A percentile compares a stretch with the other conserved stretches of the same genome.
Evolutionary conservation across 2,329 filamentous ascomycete genomes (phyloP).

Genomic region (Lomentospora prolificans): DNA sequence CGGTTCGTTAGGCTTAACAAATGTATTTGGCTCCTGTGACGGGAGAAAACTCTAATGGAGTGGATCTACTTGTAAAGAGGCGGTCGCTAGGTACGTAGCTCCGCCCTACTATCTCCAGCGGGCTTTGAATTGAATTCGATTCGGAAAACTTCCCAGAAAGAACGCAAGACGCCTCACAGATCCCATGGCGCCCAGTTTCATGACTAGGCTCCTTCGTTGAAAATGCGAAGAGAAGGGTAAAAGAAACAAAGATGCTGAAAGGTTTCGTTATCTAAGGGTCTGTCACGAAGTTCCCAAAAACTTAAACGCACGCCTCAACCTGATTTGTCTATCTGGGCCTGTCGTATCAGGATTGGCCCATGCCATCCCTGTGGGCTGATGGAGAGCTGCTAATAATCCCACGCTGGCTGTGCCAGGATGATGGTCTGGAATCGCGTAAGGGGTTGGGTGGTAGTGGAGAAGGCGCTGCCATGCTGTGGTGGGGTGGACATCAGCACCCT

Average conservation of each 20-base stretch:
- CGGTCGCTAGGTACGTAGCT: too few relatives aligned
- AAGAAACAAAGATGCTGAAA: neutral
- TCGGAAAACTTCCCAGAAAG: neutral
- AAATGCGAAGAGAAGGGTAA: too few relatives aligned
- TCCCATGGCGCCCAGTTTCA: too few relatives aligned
- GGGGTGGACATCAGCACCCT: too few relatives aligned
- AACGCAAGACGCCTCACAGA: neutral
- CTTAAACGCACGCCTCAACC: neutral
- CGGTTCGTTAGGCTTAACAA: neutral
- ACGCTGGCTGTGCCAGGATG: neutral
- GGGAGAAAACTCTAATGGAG: neutral
- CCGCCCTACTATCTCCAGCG: neutral
- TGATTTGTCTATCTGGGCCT: neutral
- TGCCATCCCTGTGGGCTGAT: neutral
- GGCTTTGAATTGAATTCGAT: neutral
- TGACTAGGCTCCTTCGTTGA: too few relatives aligned
- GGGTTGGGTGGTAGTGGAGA: too few relatives aligned
- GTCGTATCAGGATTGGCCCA: conserved; percentile 3
- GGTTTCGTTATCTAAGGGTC: neutral
- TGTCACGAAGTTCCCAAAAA: neutral
- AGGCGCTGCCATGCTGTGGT: too few relatives aligned
- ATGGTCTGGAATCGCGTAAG: too few relatives aligned
- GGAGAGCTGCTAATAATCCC: neutral
- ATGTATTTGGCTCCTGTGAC: neutral
- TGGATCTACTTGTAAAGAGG: too few relatives aligned